These are phyloP conservation scores for Tulasnella sp. DNA, from an alignment of 768 basidiomycete genomes.

Conservation along the genomic window DNA sequence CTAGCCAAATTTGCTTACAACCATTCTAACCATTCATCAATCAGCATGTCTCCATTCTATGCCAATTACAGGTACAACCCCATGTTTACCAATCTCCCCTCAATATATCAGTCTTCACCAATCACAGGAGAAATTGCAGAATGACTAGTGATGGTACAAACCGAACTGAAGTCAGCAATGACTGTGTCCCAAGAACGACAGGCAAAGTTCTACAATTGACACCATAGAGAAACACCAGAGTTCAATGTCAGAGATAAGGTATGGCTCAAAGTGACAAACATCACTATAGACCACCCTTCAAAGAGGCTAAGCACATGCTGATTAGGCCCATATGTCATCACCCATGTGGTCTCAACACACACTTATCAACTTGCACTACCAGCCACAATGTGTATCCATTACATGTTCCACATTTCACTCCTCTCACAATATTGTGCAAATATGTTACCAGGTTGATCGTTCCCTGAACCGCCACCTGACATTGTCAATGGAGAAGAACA, in stretches of 20 bases:
- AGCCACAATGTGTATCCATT: slow-evolving; percentile 21
- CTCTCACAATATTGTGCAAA: neutral
- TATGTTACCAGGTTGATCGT: neutral
- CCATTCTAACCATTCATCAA: slow-evolving; percentile 6
- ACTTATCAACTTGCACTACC: slow-evolving; percentile 23
- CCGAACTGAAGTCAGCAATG: slow-evolving; percentile 8
- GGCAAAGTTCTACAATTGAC: slow-evolving; percentile 16
- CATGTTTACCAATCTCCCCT: neutral
- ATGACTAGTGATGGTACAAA: neutral
- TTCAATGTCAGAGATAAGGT: slow-evolving; percentile 22
- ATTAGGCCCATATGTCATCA: slow-evolving; percentile 25
- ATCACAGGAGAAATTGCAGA: neutral
- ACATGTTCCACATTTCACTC: slow-evolving; percentile 21
- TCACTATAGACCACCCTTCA: slow-evolving; percentile 16
- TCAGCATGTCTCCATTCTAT: slow-evolving; percentile 16
- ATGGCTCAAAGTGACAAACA: slow-evolving; percentile 20
- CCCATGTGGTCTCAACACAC: slow-evolving; percentile 16
- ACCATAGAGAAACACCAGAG: neutral
- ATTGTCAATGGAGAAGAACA: neutral
- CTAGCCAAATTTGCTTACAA: slow-evolving; percentile 19
- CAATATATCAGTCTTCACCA: neutral
- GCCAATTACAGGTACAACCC: slow-evolving; percentile 15
- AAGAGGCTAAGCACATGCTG: slow-evolving; percentile 24
- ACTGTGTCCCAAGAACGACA: neutral
- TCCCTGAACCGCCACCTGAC: neutral